Conservation (phyloP, 345 rosid species). For the Eucalyptus regnans region DNA sequence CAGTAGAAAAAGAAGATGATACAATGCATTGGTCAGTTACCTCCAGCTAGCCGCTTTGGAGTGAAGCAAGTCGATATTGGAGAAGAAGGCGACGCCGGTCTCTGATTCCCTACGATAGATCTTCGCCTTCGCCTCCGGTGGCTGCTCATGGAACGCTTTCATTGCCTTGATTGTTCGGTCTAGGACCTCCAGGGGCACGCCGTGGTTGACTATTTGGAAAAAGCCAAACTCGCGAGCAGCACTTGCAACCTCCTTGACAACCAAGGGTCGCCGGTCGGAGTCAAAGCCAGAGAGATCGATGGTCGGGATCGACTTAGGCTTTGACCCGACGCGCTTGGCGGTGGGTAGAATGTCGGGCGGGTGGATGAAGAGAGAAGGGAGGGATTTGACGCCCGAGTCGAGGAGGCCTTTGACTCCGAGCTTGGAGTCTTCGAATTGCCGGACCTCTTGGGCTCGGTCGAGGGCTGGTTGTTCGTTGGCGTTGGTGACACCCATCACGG, state of each 20-base stretch:
- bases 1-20: conserved; percentile 10
- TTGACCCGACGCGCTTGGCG: not conserved
- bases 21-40: not conserved
- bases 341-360: conserved; percentile 16
- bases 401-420: conserved; percentile 36
- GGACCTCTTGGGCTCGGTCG: conserved; percentile 15
- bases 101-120: conserved; percentile 6
- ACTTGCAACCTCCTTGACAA: conserved; percentile 10
- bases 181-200: conserved; percentile 20
- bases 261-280: conserved; percentile 1
- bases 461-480: not conserved
- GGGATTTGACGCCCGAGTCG: conserved; percentile 28
- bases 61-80: conserved; percentile 26
- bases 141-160: conserved; percentile 17
- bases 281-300: conserved; percentile 30
- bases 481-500: not conserved
- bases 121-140: conserved; percentile 19
- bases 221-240: conserved; percentile 33
- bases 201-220: conserved; percentile 41
- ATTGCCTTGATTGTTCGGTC: conserved; percentile 11
- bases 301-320: conserved; percentile 11
- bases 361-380: conserved; percentile 42
- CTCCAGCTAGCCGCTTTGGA: conserved; percentile 61
- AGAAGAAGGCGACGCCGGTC: conserved; percentile 19
- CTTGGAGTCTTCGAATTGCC: conserved; percentile 31